phyloP scores from a whole-genome alignment of 768 basidiomycete species.

The Suillus weaverae region DNA sequence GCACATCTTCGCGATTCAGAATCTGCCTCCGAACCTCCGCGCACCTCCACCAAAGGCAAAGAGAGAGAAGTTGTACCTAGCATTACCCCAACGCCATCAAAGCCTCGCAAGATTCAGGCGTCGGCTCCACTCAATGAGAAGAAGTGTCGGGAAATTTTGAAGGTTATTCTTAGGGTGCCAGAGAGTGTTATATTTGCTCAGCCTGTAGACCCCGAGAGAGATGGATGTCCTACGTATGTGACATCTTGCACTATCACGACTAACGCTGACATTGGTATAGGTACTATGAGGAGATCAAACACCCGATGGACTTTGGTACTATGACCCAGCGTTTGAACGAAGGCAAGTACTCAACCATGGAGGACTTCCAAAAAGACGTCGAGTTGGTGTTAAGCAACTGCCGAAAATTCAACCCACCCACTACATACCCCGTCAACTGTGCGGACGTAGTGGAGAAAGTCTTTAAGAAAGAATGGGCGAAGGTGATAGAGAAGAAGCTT shows the following conservation, averaged over 20 bases:
- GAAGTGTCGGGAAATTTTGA: slow-evolving; percentile 78
- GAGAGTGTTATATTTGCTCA: slow-evolving; percentile 73
- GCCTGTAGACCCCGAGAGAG: slow-evolving; percentile 80
- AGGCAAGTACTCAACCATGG: slow-evolving; percentile 76
- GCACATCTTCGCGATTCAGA: slow-evolving; percentile 2
- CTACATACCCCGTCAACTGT: slow-evolving; percentile 69
- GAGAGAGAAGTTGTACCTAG: slow-evolving; percentile 54
- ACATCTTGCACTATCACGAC: background rate
- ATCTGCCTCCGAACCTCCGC: slow-evolving; percentile 29
- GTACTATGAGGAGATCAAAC: slow-evolving; percentile 86
- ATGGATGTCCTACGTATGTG: slow-evolving; percentile 90
- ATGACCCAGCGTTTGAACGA: slow-evolving; percentile 67
- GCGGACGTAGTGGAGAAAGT: slow-evolving; percentile 72
- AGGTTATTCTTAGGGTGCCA: slow-evolving; percentile 54
- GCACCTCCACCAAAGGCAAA: slow-evolving; percentile 67
- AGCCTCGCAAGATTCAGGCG: slow-evolving; percentile 39
- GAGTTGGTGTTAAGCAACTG: slow-evolving; percentile 88
- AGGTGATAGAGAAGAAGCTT: slow-evolving; percentile 70
- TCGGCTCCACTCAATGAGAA: slow-evolving; percentile 69
- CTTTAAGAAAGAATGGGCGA: slow-evolving; percentile 87
- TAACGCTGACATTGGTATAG: slow-evolving; percentile 39
- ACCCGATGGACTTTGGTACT: slow-evolving; percentile 94
- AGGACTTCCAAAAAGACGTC: slow-evolving; percentile 75
- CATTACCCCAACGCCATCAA: slow-evolving; percentile 36
- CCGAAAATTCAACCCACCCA: slow-evolving; percentile 86